Conservation (phyloP, 176 grass and related monocot species). For the Musa schizocarpa region DNA sequence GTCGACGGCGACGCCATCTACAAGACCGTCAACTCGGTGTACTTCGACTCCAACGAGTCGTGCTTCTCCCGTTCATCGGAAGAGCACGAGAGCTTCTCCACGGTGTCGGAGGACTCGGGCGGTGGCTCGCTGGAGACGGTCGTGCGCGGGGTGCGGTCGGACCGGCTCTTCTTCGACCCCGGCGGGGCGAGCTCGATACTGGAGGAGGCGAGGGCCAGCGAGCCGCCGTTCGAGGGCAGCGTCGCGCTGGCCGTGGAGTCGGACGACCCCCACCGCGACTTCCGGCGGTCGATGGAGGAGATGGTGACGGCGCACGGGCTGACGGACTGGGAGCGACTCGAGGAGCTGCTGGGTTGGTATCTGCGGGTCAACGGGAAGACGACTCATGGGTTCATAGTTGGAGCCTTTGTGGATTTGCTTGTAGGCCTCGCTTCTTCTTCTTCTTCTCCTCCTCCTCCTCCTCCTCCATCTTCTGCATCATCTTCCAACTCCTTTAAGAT, state of each 20-base stretch:
- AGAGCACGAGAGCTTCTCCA: constrained; percentile 2
- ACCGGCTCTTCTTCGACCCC: constrained; percentile 12
- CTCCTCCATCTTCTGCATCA: neutral
- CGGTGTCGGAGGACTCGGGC: neutral
- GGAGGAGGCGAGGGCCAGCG: neutral
- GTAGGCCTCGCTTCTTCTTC: neutral
- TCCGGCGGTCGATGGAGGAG: constrained; percentile 15
- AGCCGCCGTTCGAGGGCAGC: neutral
- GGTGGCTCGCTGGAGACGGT: neutral
- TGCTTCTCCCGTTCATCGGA: constrained; percentile 8
- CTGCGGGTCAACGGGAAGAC: neutral
- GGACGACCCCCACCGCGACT: constrained; percentile 1
- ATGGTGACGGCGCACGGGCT: neutral
- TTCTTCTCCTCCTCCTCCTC: neutral
- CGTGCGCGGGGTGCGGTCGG: constrained; percentile 1
- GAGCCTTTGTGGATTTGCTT: constrained; percentile 10
- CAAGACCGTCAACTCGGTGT: constrained; percentile 6
- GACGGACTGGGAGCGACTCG: constrained; percentile 4
- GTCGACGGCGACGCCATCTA: neutral
- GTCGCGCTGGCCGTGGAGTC: constrained; percentile 10
- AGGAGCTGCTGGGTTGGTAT: constrained; percentile 14
- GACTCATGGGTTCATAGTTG: constrained; percentile 4
- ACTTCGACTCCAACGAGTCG: constrained; percentile 7
- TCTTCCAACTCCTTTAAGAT: constrained; percentile 8
- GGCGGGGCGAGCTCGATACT: constrained; percentile 11